A percentile compares a stretch with the other conserved stretches of the same genome.
These are phyloP conservation scores for Aspergillus sp. DNA, from an alignment of 2,329 filamentous ascomycete species.

Conservation along the genomic window DNA sequence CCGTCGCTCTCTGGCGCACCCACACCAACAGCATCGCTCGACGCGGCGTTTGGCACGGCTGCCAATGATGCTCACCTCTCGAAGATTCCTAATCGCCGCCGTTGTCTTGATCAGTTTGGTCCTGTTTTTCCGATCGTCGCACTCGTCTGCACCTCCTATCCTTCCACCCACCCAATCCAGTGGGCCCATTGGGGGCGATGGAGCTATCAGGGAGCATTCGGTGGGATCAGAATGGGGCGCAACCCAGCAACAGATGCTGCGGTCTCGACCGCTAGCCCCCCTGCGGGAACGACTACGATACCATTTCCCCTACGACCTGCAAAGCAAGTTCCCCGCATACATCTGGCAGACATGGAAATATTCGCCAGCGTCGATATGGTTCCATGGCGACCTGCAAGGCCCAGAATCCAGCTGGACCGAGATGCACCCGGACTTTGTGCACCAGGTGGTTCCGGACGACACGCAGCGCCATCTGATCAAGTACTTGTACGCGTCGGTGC, in stretches of 20 bases:
- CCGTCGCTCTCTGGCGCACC: too few relatives aligned
- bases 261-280: slow-evolving; percentile 62
- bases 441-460: slow-evolving; percentile 92
- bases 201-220: too few relatives aligned
- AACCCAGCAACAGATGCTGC: slow-evolving; percentile 38
- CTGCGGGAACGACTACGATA: slow-evolving; percentile 76
- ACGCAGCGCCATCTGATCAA: slow-evolving; percentile 72
- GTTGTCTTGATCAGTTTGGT: not conserved
- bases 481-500: slow-evolving; percentile 75
- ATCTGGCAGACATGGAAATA: slow-evolving; percentile 99
- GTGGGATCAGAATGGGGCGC: slow-evolving; percentile 6
- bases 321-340: slow-evolving; percentile 85
- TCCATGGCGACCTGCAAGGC: slow-evolving; percentile 63
- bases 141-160: not conserved
- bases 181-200: too few relatives aligned
- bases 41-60: too few relatives aligned
- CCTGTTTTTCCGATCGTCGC: not conserved
- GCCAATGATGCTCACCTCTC: not conserved
- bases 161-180: too few relatives aligned
- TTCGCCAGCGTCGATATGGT: slow-evolving; percentile 66
- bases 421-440: slow-evolving; percentile 80
- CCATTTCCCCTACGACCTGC: slow-evolving; percentile 86
- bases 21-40: too few relatives aligned
- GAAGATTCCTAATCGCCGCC: not conserved
- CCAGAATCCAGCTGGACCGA: slow-evolving; percentile 85